These are phyloP conservation scores for California macrophylla DNA, from an alignment of 441 rosid genomes.

Conservation along the genomic window DNA sequence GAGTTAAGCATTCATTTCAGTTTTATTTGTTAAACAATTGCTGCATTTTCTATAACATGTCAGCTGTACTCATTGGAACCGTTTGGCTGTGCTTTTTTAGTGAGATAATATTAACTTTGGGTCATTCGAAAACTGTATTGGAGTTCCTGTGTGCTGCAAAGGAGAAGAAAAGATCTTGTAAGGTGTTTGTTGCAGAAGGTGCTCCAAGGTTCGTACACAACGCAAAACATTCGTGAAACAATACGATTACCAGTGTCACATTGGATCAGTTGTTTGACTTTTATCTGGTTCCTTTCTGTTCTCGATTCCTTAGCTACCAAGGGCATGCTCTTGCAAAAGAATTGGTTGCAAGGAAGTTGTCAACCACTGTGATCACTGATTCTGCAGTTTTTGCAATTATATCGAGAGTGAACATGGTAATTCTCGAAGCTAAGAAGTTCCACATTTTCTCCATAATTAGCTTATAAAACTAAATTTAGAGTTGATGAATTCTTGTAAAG, in stretches of 20 bases:
- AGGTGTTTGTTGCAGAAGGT: constrained; percentile 20
- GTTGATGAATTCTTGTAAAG: constrained; percentile 23
- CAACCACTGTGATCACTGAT: constrained; percentile 82
- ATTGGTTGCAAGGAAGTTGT: constrained; percentile 79
- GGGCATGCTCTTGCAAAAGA: constrained; percentile 91
- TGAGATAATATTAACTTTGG: constrained; percentile 18
- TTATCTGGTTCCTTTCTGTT: not conserved
- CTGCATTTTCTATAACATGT: not conserved
- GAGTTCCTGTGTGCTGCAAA: constrained; percentile 17
- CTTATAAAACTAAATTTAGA: not conserved
- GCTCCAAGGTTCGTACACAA: constrained; percentile 19
- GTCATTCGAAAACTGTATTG: constrained; percentile 13
- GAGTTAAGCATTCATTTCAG: not conserved
- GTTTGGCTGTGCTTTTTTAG: constrained; percentile 11
- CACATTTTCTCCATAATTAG: not conserved
- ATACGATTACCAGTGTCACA: not conserved
- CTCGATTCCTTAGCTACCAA: constrained; percentile 50
- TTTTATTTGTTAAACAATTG: not conserved
- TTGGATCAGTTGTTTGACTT: not conserved
- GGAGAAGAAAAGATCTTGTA: constrained; percentile 12
- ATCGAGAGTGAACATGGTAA: constrained; percentile 91
- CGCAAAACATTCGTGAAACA: not conserved
- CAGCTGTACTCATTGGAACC: not conserved
- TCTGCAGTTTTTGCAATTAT: constrained; percentile 96
- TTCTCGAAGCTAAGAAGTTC: not conserved